Evolutionary conservation across 805 yeast species (phyloP), one percentile per base, ranked within the genome.

Genomic region (Candida saitoana): DNA sequence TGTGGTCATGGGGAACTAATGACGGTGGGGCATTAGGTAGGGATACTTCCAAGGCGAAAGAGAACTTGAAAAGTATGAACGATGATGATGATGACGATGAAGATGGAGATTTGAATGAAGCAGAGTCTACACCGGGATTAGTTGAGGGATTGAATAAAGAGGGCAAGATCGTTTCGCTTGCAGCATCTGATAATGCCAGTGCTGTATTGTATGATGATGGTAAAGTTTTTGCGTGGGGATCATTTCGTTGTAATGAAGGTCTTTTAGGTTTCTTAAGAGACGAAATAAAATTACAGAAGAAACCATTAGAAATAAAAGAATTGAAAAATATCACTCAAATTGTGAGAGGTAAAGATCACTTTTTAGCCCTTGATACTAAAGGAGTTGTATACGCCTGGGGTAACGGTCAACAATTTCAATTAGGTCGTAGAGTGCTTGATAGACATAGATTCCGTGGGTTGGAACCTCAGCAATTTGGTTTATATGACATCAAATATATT

Each of bases 1-100:
- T 93, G n/a, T 93, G 97, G 96, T 85, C 96, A 3, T 93, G 99
- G 99, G 99, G 99, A 44, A 85, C 87, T 36, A 93, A 93, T 53
- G 99, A 93, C 56, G 82, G 89, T 46, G 88, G 84, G 29, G 97
- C 87, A 3, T 70, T 93, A 34, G 99, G 98, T 15, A 80, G 99
- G 60, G 87, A 84, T 53, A 84, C 93, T 1, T 74, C 87, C 0
- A 57, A 70, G 17, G 74, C 65, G 8, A 77, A 69, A 16, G 95
- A 84, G 48, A 71, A 74, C 18, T 66, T 87, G 44, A 82, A 78
- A 55, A 87, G 84, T 51, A 77, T 80, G 69, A 87, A 82, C 50
- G 81, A 63, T 2, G 58, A 46, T 9, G 56, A 51, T 11, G 60
- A 57, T n/a, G 80, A 77, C 32, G 80, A 75, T 43, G 84, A 79